Percentiles rank a stretch among this genome's conserved stretches.
phyloP scores from a whole-genome alignment of 768 basidiomycete genomes.

The Suillus sp. region DNA sequence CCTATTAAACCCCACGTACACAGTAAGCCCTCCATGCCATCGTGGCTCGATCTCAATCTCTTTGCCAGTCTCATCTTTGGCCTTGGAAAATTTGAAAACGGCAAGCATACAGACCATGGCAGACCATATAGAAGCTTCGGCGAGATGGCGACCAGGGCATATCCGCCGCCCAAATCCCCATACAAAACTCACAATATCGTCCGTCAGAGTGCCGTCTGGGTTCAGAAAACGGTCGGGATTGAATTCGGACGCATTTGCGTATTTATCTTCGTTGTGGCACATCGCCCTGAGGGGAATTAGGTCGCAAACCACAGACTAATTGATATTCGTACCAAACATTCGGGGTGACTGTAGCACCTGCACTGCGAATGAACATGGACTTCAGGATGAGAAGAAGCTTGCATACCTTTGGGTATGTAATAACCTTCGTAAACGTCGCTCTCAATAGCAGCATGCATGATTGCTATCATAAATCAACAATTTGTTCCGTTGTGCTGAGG shows the following conservation, averaged over 20 bases:
- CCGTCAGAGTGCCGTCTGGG: slow-evolving; percentile 10
- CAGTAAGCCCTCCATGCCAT: slow-evolving; percentile 8
- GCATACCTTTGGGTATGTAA: slow-evolving; percentile 50
- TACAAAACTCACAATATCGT: slow-evolving; percentile 6
- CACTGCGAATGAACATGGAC: not conserved
- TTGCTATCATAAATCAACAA: slow-evolving; percentile 2
- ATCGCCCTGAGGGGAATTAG: slow-evolving; percentile 29
- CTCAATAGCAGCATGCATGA: slow-evolving; percentile 30
- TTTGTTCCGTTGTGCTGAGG: not conserved
- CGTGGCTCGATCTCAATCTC: slow-evolving; percentile 13
- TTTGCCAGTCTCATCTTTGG: slow-evolving; percentile 13
- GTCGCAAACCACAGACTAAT: slow-evolving; percentile 13
- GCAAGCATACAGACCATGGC: slow-evolving; percentile 11
- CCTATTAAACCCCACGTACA: not conserved
- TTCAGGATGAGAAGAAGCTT: not conserved
- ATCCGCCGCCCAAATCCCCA: slow-evolving; percentile 15
- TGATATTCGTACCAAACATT: slow-evolving; percentile 10
- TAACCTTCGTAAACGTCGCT: slow-evolving; percentile 45
- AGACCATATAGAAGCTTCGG: slow-evolving; percentile 13
- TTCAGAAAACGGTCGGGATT: slow-evolving; percentile 54
- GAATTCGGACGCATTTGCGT: slow-evolving; percentile 53
- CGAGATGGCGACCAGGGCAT: slow-evolving; percentile 8
- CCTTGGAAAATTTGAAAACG: slow-evolving; percentile 6
- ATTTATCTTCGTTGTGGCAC: slow-evolving; percentile 51
- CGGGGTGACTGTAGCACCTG: slow-evolving; percentile 4